A percentile compares a stretch with the other conserved stretches of the same genome.
Evolutionary conservation across 768 basidiomycete species (phyloP).

Genomic region (Hericium coralloides): DNA sequence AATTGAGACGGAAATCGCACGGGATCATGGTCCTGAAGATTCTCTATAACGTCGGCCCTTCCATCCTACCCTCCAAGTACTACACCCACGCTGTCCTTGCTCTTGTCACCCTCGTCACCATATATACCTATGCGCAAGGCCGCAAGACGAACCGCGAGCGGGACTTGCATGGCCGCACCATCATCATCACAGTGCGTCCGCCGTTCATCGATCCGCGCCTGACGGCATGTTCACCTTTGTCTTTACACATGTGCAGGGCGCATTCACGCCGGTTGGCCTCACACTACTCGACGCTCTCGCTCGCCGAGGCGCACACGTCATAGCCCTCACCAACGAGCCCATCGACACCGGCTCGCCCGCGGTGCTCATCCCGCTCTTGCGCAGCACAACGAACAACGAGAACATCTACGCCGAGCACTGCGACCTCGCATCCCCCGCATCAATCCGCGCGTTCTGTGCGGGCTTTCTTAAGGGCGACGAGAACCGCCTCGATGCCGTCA

Average conservation of each 20-base stretch:
- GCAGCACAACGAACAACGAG: constrained; percentile 63
- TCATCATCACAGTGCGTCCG: constrained; percentile 59
- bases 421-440: constrained; percentile 55
- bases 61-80: constrained; percentile 49
- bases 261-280: constrained; percentile 64
- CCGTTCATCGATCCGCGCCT: not conserved
- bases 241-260: constrained; percentile 40
- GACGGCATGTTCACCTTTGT: not conserved
- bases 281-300: constrained; percentile 61
- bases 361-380: constrained; percentile 59
- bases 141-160: constrained; percentile 63
- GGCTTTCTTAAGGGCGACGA: constrained; percentile 57
- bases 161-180: constrained; percentile 61
- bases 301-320: constrained; percentile 67
- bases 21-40: constrained; percentile 46
- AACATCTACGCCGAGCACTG: constrained; percentile 75
- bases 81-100: constrained; percentile 41
- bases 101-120: constrained; percentile 34
- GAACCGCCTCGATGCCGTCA: constrained; percentile 65
- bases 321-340: constrained; percentile 58
- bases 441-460: constrained; percentile 61
- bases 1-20: not conserved
- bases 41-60: constrained; percentile 27
- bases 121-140: constrained; percentile 59
- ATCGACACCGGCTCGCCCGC: constrained; percentile 43